Evolutionary conservation across 805 yeast species (phyloP).

Genomic region (Metschnikowia lochheadii): DNA sequence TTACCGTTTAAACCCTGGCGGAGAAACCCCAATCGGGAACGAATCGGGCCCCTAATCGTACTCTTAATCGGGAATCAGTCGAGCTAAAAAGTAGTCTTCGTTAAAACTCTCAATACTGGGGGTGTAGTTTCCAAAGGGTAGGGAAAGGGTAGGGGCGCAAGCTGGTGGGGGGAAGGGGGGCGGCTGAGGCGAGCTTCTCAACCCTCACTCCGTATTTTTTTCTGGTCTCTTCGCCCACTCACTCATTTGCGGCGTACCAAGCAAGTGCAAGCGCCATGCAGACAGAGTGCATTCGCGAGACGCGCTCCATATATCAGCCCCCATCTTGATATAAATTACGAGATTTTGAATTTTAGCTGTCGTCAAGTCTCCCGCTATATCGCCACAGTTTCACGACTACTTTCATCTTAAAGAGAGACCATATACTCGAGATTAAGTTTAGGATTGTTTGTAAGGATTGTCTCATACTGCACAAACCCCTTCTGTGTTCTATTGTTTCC

Average conservation of each 20-base stretch:
- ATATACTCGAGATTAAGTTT: neutral
- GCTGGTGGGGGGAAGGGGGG: no score
- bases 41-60: no score
- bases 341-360: neutral
- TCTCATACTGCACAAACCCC: neutral
- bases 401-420: neutral
- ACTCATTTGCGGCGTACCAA: neutral
- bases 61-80: no score
- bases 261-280: neutral
- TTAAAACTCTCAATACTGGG: no score
- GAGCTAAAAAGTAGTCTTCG: no score
- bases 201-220: no score
- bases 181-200: no score
- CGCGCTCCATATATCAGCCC: neutral
- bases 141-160: no score
- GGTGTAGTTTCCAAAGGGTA: no score
- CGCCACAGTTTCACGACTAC: neutral
- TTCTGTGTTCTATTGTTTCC: neutral
- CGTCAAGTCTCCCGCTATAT: neutral
- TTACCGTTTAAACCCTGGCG: no score
- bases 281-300: slow-evolving; percentile 1
- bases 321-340: neutral
- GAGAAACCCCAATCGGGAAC: no score
- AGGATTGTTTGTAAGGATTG: neutral
- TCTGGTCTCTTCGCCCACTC: no score